Conservation (phyloP, 2,329 filamentous ascomycete genomes). For the Apiospora aurea region DNA sequence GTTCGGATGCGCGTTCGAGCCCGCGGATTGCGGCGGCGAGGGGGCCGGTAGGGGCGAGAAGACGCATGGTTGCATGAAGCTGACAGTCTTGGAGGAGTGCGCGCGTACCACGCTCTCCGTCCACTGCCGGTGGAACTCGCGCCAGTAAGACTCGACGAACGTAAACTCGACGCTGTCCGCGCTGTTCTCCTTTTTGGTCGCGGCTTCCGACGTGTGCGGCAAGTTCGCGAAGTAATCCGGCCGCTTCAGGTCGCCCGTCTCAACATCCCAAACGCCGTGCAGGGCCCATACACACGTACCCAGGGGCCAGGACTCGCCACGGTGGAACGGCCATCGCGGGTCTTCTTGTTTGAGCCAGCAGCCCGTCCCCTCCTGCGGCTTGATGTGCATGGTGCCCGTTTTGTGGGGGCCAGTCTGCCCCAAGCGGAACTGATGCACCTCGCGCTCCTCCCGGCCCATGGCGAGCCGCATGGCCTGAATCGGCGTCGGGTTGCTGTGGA, state of each 20-base stretch:
- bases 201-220: constrained; percentile 26
- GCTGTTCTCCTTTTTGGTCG: constrained; percentile 28
- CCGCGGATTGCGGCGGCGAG: constrained; percentile 24
- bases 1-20: background rate
- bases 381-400: constrained; percentile 30
- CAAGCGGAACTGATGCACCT: constrained; percentile 32
- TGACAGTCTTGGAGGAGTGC: constrained; percentile 27
- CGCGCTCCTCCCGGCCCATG: constrained; percentile 31
- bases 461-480: constrained; percentile 34
- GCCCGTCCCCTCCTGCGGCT: constrained; percentile 18
- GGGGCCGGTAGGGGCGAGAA: constrained; percentile 29
- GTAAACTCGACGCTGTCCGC: constrained; percentile 24
- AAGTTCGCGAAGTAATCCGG: constrained; percentile 32
- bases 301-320: constrained; percentile 31
- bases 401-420: constrained; percentile 36
- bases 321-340: constrained; percentile 32
- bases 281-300: constrained; percentile 36
- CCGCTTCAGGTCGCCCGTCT: constrained; percentile 31
- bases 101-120: constrained; percentile 27
- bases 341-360: constrained; percentile 36
- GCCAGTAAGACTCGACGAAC: constrained; percentile 35
- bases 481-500: constrained; percentile 34
- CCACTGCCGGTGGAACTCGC: constrained; percentile 33
- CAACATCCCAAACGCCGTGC: constrained; percentile 34
- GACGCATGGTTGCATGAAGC: constrained; percentile 35